Conservation (phyloP, 2,329 filamentous ascomycete species). For the Albophoma yamanashiensis region DNA sequence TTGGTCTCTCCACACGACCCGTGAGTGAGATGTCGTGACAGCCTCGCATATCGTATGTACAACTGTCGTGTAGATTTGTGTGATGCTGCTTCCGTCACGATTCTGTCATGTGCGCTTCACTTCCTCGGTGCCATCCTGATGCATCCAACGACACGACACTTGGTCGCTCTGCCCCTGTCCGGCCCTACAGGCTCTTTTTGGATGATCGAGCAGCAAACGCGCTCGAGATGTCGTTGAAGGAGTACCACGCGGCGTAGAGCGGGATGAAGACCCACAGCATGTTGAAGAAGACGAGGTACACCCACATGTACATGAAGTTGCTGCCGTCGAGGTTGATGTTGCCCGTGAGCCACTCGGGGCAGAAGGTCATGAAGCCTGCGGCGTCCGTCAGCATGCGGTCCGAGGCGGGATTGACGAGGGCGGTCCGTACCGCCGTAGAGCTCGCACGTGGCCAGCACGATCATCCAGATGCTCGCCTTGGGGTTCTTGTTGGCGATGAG, state of each 20-base stretch:
- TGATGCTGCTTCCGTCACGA: neutral
- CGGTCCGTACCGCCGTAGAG: conserved; percentile 49
- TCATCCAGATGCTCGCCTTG: conserved; percentile 50
- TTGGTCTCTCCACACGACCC: neutral
- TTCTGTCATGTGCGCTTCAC: neutral
- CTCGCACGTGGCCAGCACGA: conserved; percentile 54
- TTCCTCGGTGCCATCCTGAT: neutral
- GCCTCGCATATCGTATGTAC: neutral
- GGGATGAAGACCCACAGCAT: conserved; percentile 57
- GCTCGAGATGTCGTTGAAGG: conserved; percentile 41
- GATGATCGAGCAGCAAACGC: conserved; percentile 30
- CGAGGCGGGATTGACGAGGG: neutral
- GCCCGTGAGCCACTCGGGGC: conserved; percentile 55
- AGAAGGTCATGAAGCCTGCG: conserved; percentile 61
- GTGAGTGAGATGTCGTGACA: too few relatives aligned
- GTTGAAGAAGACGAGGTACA: conserved; percentile 61
- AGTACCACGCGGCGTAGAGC: conserved; percentile 45
- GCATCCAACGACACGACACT: neutral
- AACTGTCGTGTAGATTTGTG: too few relatives aligned
- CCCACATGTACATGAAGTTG: conserved; percentile 60
- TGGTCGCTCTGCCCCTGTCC: too few relatives aligned
- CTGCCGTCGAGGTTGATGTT: conserved; percentile 52
- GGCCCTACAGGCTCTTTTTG: conserved; percentile 20
- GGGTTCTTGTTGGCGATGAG: conserved; percentile 44
- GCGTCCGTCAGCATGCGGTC: neutral